These are phyloP conservation scores for Phytophthora pistaciae DNA, from an alignment of 352 stramenopile species.

Conservation along the genomic window DNA sequence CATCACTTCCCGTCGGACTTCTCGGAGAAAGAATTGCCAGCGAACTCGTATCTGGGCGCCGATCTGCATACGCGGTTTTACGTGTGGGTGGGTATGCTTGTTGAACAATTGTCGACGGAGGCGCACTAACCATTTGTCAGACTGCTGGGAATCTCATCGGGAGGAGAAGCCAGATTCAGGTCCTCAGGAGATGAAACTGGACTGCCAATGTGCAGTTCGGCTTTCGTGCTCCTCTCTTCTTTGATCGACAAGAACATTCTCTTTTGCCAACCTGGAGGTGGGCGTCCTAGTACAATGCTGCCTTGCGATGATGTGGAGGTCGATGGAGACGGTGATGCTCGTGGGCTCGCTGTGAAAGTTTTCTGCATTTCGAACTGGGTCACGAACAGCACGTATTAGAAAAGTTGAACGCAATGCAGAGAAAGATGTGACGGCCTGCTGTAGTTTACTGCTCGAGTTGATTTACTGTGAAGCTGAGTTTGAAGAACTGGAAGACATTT, in stretches of 20 bases:
- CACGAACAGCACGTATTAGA: constrained; percentile 9
- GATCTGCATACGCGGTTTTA: constrained; percentile 3
- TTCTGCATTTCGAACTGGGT: not conserved
- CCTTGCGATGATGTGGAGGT: constrained; percentile 47
- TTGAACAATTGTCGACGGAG: not conserved
- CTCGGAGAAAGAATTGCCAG: constrained; percentile 8
- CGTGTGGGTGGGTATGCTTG: not conserved
- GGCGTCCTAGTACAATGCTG: constrained; percentile 44
- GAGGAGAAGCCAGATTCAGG: not conserved
- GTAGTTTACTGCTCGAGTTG: constrained; percentile 10
- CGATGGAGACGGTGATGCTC: constrained; percentile 30
- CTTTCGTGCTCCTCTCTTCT: constrained; percentile 5
- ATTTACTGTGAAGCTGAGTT: constrained; percentile 26
- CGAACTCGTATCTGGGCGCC: not conserved
- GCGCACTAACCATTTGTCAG: constrained; percentile 13
- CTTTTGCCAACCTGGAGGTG: constrained; percentile 56
- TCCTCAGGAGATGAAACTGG: not conserved
- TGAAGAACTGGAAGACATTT: constrained; percentile 31
- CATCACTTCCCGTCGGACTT: constrained; percentile 26
- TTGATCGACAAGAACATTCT: constrained; percentile 32
- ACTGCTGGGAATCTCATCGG: not conserved
- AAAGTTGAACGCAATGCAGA: not conserved
- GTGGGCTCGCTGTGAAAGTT: constrained; percentile 14
- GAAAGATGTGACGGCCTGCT: not conserved
- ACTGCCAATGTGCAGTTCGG: constrained; percentile 3